A percentile compares a stretch with the other conserved stretches of the same genome.
These are phyloP conservation scores for Coelastrella sp. DNA, from an alignment of 139 green algal genomes.

Conservation along the genomic window DNA sequence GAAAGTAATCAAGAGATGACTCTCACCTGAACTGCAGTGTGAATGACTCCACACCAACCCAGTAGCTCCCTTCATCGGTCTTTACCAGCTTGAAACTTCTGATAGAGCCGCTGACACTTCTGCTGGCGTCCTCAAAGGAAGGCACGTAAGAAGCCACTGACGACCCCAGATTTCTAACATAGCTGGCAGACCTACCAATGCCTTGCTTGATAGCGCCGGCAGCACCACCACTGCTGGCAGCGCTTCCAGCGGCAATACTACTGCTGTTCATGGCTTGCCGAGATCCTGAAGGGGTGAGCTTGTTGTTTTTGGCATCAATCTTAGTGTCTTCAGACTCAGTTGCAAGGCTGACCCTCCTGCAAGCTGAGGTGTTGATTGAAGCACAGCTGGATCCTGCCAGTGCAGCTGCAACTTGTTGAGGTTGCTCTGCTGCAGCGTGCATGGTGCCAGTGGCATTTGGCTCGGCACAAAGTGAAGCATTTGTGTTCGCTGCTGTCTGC, in stretches of 20 bases:
- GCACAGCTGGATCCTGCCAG: too few relatives aligned
- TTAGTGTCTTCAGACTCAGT: too few relatives aligned
- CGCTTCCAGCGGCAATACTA: neutral
- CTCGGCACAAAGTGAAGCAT: too few relatives aligned
- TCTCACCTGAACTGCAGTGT: slow-evolving; percentile 18
- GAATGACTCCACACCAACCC: slow-evolving; percentile 26
- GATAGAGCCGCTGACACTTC: neutral
- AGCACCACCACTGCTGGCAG: neutral
- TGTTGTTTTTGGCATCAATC: too few relatives aligned
- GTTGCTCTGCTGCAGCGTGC: too few relatives aligned
- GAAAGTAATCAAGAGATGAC: neutral
- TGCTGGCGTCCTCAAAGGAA: neutral
- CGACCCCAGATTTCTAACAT: neutral
- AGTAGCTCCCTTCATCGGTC: slow-evolving; percentile 35
- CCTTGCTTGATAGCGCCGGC: neutral
- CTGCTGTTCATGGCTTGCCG: neutral
- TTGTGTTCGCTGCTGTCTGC: too few relatives aligned
- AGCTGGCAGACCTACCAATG: neutral
- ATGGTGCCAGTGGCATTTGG: too few relatives aligned
- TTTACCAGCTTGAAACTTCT: slow-evolving; percentile 18
- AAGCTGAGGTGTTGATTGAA: too few relatives aligned
- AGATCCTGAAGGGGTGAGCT: too few relatives aligned
- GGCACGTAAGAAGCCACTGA: neutral
- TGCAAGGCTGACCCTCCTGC: too few relatives aligned
- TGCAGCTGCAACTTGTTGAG: too few relatives aligned